Percentiles rank a stretch among this genome's conserved stretches.
phyloP scores from a whole-genome alignment of 345 rosid species.

The Eucalyptus erythrocorys region DNA sequence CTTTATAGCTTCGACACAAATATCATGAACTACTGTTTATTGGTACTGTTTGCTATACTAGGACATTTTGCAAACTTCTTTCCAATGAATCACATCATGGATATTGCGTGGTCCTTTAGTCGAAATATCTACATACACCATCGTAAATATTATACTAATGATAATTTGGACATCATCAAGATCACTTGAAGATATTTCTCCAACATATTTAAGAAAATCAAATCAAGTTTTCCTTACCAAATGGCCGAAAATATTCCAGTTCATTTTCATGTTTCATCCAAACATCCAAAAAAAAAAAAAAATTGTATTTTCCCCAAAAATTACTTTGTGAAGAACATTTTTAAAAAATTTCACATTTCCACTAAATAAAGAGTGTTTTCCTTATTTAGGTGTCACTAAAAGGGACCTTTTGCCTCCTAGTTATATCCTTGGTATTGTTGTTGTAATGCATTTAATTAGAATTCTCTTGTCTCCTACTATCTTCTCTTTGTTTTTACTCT shows the following conservation, averaged over 20 bases:
- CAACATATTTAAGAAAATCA: not conserved
- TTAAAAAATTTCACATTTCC: no score
- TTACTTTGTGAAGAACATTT: not conserved
- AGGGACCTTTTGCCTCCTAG: not conserved
- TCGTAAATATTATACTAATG: no score
- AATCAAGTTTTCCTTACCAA: not conserved
- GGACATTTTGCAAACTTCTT: no score
- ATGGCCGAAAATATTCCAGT: not conserved
- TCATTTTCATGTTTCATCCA: not conserved
- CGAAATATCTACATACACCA: no score
- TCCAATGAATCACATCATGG: no score
- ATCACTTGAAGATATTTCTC: no score
- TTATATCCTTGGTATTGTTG: not conserved
- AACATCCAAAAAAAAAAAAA: not conserved
- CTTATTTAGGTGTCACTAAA: not conserved
- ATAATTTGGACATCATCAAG: no score
- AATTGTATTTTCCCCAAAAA: fast-evolving
- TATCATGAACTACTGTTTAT: no score
- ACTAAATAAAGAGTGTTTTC: not conserved
- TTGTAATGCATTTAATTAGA: not conserved
- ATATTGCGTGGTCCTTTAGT: fast-evolving
- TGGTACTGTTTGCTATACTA: fast-evolving
- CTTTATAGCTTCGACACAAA: no score
- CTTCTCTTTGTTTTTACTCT: not conserved
- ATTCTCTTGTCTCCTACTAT: not conserved